Evolutionary conservation across 768 basidiomycete species (phyloP), one percentile per base, ranked within the genome.

Genomic region (Boletus rubroflammeus): DNA sequence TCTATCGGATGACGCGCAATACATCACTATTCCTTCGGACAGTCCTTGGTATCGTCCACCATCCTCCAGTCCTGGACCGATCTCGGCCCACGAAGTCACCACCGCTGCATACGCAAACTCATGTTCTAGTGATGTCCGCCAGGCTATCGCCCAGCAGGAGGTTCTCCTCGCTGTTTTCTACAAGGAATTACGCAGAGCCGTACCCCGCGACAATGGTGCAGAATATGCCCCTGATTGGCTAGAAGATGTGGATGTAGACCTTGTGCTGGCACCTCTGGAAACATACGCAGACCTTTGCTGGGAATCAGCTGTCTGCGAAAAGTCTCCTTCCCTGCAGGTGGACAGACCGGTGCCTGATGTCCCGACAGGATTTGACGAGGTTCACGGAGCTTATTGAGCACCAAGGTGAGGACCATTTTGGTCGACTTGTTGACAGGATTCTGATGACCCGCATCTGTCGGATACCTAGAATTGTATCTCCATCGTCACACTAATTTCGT

Each of bases 21-120:
- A 74, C 42, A 62, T 78, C 46, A 68, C 63, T 47, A 76, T 79
- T 44, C 67, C 72, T 11, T 64, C 58, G 32, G 71, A 71, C 47
- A 78, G 71, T 39, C 72, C 72, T 4, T 78, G 76, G 68, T 74
- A 73, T 56, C 67, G 61, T 23, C 61, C 53, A 31, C 68, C 71
- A 31, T 63, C 70, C 26, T 58, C 64, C 21, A 67, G 64, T 50
- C 65, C 69, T 6, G 58, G 55, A 41, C 67, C 63, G 3, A n/a
- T 56, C n/a, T 47, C 67, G 1, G 63, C 59, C 29, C 49, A 59
- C 25, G 63, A 62, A 40, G 34, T 66, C 32, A 52, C 23, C 26
- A 59, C 59, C 29, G 59, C 60, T 5, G 48, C 51, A 36, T 67
- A 58, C 19, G 61, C 61, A 38, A 42, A 41, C 13, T 71, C 69